Evolutionary conservation across 1,139 yeast genomes (phyloP), one percentile per base, ranked within the genome.

Genomic region (Kurtzmaniella quercitrusa): DNA sequence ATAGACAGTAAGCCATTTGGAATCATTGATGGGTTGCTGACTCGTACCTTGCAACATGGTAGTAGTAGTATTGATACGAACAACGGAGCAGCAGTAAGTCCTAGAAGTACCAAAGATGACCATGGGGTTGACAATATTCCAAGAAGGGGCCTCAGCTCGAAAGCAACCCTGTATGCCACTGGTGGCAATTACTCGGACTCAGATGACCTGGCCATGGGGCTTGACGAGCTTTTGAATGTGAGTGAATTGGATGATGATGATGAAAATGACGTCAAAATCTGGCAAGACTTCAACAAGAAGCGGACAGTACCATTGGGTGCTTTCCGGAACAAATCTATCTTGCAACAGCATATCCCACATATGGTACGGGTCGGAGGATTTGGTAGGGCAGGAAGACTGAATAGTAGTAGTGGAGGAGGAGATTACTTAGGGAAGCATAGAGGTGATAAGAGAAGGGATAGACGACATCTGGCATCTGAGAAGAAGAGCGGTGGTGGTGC

Each of bases 1-100:
- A 60, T 76, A 4, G 87, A 82, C 47, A 77, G 79, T 42, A 82
- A 88, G 54, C 97, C 96, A 0, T 89, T 86, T 63, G 95, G 96
- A 23, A 89, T 93, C 47, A 91, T 93, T 54, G 98, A 93, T 60
- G 98, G 98, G 5, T 73, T 88, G 29, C 82, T 95, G 1, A 93
- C 98, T 0, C 73, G 96, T 45, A 83, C 95, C 2, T 70, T 90
- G 45, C 46, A 33, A 25, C 12, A 18, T 21, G 41, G 36, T 8
- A 34, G 2, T 3, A 14, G 15, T 12, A 17, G 23, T 15, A 14
- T 4, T 25, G 42, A 29, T 29, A 31, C 11, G 12, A 16, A 16
- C 7, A 12, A 17, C 6, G 18, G 16, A 16, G 18, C 18, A 3
- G 16, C 18, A 9, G 16, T 3, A 15, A 16, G 36, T 6, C 18